phyloP scores from a whole-genome alignment of 441 rosid genomes.

The Jatropha podagrica region DNA sequence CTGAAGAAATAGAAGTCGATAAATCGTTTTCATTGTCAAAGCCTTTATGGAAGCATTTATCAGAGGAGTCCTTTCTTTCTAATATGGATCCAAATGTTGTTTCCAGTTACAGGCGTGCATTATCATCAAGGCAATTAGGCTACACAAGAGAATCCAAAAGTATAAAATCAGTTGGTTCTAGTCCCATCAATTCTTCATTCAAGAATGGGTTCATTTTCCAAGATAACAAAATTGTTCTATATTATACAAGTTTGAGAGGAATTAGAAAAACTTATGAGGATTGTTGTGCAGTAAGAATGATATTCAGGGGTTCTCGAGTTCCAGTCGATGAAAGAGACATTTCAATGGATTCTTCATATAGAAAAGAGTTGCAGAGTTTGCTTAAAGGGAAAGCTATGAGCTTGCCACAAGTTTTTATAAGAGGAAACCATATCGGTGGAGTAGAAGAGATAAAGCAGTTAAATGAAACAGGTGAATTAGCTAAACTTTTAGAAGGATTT shows the following conservation, averaged over 20 bases:
- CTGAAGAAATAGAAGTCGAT: conserved; percentile 24
- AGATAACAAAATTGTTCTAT: conserved; percentile 54
- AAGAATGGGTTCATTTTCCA: conserved; percentile 21
- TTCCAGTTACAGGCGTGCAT: conserved; percentile 74
- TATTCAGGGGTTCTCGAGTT: conserved; percentile 66
- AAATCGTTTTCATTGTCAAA: conserved; percentile 47
- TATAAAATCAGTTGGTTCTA: conserved; percentile 30
- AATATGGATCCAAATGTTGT: conserved; percentile 71
- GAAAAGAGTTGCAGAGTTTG: conserved; percentile 59
- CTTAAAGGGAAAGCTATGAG: conserved; percentile 47
- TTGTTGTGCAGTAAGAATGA: conserved; percentile 73
- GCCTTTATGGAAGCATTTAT: conserved; percentile 85
- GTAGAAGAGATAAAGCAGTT: conserved; percentile 75
- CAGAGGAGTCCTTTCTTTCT: conserved; percentile 82
- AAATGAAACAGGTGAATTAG: conserved; percentile 76
- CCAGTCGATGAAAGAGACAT: conserved; percentile 77
- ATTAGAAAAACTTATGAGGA: conserved; percentile 83
- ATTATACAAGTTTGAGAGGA: conserved; percentile 79
- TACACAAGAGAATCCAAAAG: conserved; percentile 23
- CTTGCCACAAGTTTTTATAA: conserved; percentile 75
- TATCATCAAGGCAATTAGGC: conserved; percentile 68
- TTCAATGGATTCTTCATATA: conserved; percentile 75
- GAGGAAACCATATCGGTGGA: conserved; percentile 69
- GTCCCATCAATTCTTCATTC: conserved; percentile 31
- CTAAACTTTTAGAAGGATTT: conserved; percentile 55